These are phyloP conservation scores for Forsythia viridissima DNA, from an alignment of 257 asterid species.

Conservation along the genomic window DNA sequence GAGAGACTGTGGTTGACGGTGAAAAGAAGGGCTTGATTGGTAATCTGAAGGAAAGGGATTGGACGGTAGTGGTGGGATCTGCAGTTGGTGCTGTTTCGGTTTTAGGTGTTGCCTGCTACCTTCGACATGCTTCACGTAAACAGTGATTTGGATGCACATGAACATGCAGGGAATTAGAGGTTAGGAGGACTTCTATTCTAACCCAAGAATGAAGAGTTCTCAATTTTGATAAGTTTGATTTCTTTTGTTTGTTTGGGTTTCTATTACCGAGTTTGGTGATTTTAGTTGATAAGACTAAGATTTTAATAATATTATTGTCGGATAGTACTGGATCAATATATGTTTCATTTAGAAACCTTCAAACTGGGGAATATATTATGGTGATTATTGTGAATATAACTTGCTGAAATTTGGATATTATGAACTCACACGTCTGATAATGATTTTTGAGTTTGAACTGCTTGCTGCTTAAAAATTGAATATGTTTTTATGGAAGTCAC, in stretches of 20 bases:
- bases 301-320: conserved; percentile 25
- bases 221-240: conserved; percentile 52
- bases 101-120: conserved; percentile 44
- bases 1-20: conserved; percentile 21
- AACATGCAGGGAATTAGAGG: conserved; percentile 31
- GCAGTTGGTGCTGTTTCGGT: conserved; percentile 48
- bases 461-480: not conserved
- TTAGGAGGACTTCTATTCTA: conserved; percentile 34
- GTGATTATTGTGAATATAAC: conserved; percentile 17
- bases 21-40: conserved; percentile 32
- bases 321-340: conserved; percentile 27
- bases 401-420: conserved; percentile 2
- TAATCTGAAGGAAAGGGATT: conserved; percentile 33
- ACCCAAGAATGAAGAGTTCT: conserved; percentile 30
- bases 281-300: conserved; percentile 21
- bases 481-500: not conserved
- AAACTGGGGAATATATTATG: not conserved
- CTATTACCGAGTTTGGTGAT: conserved; percentile 28
- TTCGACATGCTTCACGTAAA: conserved; percentile 35
- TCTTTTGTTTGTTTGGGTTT: conserved; percentile 30
- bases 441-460: not conserved
- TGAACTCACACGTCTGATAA: not conserved
- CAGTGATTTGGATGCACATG: conserved; percentile 29
- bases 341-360: conserved; percentile 24
- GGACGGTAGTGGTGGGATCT: conserved; percentile 51